Percentiles rank a stretch among this genome's conserved stretches.
Conservation (phyloP, 345 rosid species). For the Populus deltoides region DNA sequence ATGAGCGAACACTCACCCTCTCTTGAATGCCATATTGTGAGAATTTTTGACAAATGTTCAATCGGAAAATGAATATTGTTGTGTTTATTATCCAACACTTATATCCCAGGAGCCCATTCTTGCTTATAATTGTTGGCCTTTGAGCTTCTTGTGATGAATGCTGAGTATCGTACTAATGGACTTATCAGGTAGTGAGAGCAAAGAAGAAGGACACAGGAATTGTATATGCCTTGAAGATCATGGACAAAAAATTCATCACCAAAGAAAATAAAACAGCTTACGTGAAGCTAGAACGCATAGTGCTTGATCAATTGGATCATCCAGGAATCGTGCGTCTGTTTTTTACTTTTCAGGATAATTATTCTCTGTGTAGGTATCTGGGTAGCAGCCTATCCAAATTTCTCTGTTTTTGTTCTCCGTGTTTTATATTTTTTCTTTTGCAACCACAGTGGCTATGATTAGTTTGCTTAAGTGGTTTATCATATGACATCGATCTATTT, state of each 20-base stretch:
- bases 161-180: conserved; percentile 17
- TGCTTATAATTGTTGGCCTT: not conserved
- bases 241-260: conserved; percentile 98
- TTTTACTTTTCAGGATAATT: conserved; percentile 90
- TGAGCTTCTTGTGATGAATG: conserved; percentile 3
- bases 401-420: not conserved
- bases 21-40: not conserved
- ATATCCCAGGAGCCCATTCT: not conserved
- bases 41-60: not conserved
- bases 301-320: conserved; percentile 94
- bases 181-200: conserved; percentile 83
- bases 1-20: not conserved
- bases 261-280: conserved; percentile 96
- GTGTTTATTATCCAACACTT: not conserved
- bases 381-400: conserved; percentile 8
- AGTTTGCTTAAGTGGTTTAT: conserved; percentile 11
- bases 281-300: conserved; percentile 92
- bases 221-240: conserved; percentile 90
- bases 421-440: not conserved
- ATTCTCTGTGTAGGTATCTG: conserved; percentile 74
- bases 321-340: conserved; percentile 87
- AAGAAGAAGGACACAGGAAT: conserved; percentile 85
- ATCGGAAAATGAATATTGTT: not conserved
- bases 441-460: not conserved
- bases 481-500: conserved; percentile 26